Conservation (phyloP, 257 asterid species). For the Nicotiana sylvestris region DNA sequence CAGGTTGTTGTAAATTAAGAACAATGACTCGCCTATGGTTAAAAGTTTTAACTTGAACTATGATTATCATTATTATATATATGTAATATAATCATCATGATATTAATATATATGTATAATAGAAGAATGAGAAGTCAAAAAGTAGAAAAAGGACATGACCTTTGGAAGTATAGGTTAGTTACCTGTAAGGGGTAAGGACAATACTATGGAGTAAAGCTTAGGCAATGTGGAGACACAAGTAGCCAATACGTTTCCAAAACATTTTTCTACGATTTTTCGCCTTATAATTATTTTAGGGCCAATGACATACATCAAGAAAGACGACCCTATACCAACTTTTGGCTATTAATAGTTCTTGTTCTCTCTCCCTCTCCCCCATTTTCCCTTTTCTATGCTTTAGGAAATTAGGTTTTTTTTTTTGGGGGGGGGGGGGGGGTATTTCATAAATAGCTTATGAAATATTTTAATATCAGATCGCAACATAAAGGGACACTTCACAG, state of each 20-base stretch:
- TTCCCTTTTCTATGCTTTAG: not conserved
- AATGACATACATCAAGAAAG: constrained; percentile 23
- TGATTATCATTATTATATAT: not conserved
- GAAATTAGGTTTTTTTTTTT: not conserved
- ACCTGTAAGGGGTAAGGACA: constrained; percentile 19
- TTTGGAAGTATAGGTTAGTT: constrained; percentile 20
- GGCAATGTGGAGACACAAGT: constrained; percentile 43
- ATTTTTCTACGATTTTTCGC: not conserved
- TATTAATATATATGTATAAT: too few relatives aligned
- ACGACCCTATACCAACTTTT: constrained; percentile 25
- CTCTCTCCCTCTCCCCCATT: not conserved
- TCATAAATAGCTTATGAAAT: not conserved
- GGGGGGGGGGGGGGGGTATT: not conserved
- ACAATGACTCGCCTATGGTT: not conserved
- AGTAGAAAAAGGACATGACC: not conserved
- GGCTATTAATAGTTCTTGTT: not conserved
- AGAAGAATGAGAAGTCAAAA: constrained; percentile 6
- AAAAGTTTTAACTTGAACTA: not conserved
- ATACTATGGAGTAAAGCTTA: constrained; percentile 41
- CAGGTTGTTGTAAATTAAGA: not conserved
- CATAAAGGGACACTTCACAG: not conserved
- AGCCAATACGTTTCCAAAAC: constrained; percentile 32
- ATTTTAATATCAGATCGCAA: not conserved
- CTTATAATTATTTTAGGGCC: constrained; percentile 5
- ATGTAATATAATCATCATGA: not conserved